phyloP scores from a whole-genome alignment of 2,329 filamentous ascomycete species.

The Monosporascus sp. region DNA sequence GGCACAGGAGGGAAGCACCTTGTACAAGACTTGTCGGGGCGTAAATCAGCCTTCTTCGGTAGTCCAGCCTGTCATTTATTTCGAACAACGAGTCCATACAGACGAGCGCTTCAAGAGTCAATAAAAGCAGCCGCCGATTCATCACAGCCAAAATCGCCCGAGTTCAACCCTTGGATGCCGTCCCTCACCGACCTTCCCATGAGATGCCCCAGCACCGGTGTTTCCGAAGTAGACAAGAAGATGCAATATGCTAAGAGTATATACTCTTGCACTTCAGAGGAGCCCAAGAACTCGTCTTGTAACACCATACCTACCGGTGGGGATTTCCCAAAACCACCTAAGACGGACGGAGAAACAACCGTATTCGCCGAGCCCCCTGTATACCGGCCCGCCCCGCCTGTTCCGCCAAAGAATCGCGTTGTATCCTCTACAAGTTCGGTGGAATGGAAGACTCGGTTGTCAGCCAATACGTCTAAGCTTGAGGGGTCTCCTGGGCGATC shows the following conservation, averaged over 20 bases:
- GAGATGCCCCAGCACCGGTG: conserved; percentile 33
- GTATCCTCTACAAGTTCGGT: conserved; percentile 29
- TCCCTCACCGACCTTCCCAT: conserved; percentile 36
- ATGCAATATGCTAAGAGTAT: conserved; percentile 41
- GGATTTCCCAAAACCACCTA: conserved; percentile 11
- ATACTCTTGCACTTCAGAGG: conserved; percentile 36
- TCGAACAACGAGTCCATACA: conserved; percentile 50
- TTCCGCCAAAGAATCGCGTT: conserved; percentile 19
- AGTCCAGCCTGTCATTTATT: conserved; percentile 48
- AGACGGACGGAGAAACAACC: conserved; percentile 25
- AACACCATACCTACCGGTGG: conserved; percentile 8
- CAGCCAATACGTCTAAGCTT: conserved; percentile 43
- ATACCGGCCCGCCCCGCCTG: conserved; percentile 18
- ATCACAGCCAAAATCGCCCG: conserved; percentile 18
- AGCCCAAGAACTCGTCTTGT: conserved; percentile 4
- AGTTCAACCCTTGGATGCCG: conserved; percentile 32
- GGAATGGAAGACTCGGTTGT: conserved; percentile 52
- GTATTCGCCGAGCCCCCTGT: conserved; percentile 28
- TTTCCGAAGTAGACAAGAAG: conserved; percentile 33
- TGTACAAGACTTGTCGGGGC: conserved; percentile 30
- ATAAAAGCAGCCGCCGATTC: conserved; percentile 33
- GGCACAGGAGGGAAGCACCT: conserved; percentile 11
- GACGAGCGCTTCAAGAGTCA: conserved; percentile 42
- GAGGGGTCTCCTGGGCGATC: conserved; percentile 24
- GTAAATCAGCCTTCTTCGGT: conserved; percentile 45